phyloP scores from a whole-genome alignment of 2,329 filamentous ascomycete species.

The Thelonectria rubi region DNA sequence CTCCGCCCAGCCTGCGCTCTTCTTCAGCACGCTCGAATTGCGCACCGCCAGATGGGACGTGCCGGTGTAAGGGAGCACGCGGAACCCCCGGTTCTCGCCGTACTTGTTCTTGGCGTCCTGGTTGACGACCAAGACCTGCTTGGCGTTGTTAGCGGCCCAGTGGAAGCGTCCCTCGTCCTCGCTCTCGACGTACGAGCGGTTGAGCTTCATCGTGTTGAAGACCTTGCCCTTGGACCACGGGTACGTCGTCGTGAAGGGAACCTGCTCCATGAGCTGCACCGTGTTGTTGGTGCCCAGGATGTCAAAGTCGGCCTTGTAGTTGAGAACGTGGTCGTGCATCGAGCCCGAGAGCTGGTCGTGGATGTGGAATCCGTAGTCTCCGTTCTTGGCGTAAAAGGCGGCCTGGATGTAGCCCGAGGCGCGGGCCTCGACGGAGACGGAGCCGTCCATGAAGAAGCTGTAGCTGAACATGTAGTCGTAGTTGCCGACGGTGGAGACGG shows the following conservation, averaged over 20 bases:
- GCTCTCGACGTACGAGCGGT: conserved; percentile 49
- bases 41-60: conserved; percentile 54
- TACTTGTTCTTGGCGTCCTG: conserved; percentile 55
- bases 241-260: conserved; percentile 47
- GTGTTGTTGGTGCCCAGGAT: conserved; percentile 50
- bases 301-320: conserved; percentile 54
- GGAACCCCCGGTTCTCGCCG: conserved; percentile 58
- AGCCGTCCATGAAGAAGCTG: conserved; percentile 48
- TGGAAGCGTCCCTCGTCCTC: conserved; percentile 49
- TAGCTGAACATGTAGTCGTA: conserved; percentile 55
- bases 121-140: conserved; percentile 57
- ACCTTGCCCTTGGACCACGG: conserved; percentile 24
- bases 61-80: conserved; percentile 49
- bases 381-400: conserved; percentile 49
- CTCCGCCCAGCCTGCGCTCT: conserved; percentile 57
- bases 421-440: conserved; percentile 51
- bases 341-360: conserved; percentile 50
- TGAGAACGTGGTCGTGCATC: conserved; percentile 52
- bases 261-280: conserved; percentile 46
- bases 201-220: conserved; percentile 25
- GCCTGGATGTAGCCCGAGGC: conserved; percentile 51
- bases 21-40: conserved; percentile 54
- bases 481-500: conserved; percentile 49
- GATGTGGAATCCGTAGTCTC: conserved; percentile 48
- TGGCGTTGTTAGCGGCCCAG: conserved; percentile 55